A percentile compares a stretch with the other conserved stretches of the same genome.
Evolutionary conservation across 1,139 yeast genomes (phyloP).

Genomic region (Suhomyces bolitotheri): DNA sequence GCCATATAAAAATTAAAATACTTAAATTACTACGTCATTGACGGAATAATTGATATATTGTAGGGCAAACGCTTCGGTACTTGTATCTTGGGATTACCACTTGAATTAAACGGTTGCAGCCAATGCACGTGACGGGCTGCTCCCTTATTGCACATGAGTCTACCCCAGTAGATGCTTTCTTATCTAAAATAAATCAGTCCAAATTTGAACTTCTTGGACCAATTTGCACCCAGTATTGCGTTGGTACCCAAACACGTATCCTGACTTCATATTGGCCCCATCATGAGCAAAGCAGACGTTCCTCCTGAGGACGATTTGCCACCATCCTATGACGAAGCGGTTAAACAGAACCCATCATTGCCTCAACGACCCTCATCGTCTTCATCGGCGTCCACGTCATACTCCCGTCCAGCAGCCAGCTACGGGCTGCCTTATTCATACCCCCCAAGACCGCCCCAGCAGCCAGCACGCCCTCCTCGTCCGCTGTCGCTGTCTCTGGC

Average conservation of each 20-base stretch:
- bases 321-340: conserved; percentile 24
- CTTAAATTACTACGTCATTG: too few relatives aligned
- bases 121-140: not conserved
- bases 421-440: not conserved
- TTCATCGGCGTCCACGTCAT: conserved; percentile 5
- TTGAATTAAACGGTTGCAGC: not conserved
- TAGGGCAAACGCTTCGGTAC: too few relatives aligned
- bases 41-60: too few relatives aligned
- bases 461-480: conserved; percentile 11
- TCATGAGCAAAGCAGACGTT: not conserved
- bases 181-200: too few relatives aligned
- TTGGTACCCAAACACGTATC: too few relatives aligned
- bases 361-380: conserved; percentile 9
- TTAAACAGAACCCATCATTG: conserved; percentile 6
- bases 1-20: too few relatives aligned
- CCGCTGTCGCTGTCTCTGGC: conserved; percentile 3
- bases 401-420: conserved; percentile 1
- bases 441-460: conserved; percentile 3
- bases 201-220: too few relatives aligned
- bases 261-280: too few relatives aligned
- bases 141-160: too few relatives aligned
- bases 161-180: too few relatives aligned
- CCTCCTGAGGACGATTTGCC: conserved; percentile 17
- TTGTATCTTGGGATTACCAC: too few relatives aligned
- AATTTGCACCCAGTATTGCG: too few relatives aligned